Percentiles rank a stretch among this genome's conserved stretches.
Evolutionary conservation across 495 filamentous ascomycete genomes (phyloP).

Genomic region (Delitschia confertaspora): DNA sequence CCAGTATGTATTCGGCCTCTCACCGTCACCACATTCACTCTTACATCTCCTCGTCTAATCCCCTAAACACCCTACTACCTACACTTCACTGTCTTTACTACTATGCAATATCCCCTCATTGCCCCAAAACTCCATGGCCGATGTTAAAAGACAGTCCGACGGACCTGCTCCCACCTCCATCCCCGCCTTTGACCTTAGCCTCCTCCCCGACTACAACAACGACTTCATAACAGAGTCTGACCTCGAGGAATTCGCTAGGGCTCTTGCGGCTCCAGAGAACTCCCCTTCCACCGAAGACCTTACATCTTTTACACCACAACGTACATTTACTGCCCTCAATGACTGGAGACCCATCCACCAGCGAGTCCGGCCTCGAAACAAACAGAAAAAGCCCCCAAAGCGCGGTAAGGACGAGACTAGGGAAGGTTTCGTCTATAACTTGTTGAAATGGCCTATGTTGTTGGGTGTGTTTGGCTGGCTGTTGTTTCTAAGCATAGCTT

Average conservation of each 20-base stretch:
- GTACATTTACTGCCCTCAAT: slow-evolving; percentile 39
- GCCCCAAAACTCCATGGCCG: slow-evolving; percentile 28
- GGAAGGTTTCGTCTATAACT: slow-evolving; percentile 78
- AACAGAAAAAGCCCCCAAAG: slow-evolving; percentile 28
- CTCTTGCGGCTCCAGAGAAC: slow-evolving; percentile 36
- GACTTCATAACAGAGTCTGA: slow-evolving; percentile 36
- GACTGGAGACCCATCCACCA: slow-evolving; percentile 41
- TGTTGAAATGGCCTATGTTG: slow-evolving; percentile 89
- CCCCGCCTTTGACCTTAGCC: slow-evolving; percentile 32
- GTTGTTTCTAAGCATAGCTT: slow-evolving; percentile 53
- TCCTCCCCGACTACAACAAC: slow-evolving; percentile 37
- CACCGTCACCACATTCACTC: neutral
- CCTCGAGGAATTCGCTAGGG: slow-evolving; percentile 35
- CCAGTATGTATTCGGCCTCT: too few relatives aligned
- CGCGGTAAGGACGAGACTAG: slow-evolving; percentile 76
- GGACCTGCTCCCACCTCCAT: slow-evolving; percentile 26
- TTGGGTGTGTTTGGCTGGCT: slow-evolving; percentile 74
- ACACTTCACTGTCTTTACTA: too few relatives aligned
- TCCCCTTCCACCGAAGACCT: slow-evolving; percentile 37
- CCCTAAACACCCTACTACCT: neutral
- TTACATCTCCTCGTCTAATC: too few relatives aligned
- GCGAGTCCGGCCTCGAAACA: slow-evolving; percentile 33
- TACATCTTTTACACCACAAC: slow-evolving; percentile 14
- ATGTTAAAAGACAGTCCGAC: slow-evolving; percentile 31
- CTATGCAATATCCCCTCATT: slow-evolving; percentile 4